Evolutionary conservation across 2,329 filamentous ascomycete genomes (phyloP), one percentile per base, ranked within the genome.

Genomic region (Apiospora hydei): DNA sequence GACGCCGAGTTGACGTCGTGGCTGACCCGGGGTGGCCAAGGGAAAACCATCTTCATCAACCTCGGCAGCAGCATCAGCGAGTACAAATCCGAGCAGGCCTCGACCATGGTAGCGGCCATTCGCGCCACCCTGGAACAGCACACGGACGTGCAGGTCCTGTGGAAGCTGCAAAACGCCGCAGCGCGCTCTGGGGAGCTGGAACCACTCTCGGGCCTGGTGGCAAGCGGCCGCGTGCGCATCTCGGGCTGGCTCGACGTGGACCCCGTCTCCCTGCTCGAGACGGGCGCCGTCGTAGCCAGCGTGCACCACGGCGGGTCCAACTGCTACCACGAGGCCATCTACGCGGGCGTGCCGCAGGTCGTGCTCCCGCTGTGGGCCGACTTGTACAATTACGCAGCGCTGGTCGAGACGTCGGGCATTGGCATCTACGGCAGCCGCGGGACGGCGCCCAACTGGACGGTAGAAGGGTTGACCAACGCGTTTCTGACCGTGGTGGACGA

Each of bases 291-390:
- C 18, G 11, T 47, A 0, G 66, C 66, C 46, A 46, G 24, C 30
- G 66, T 68, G 3, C 43, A 68, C 30, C 66, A 68, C 24, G 66
- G 24, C 30, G 66, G 66, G 24, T 44, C 66, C 24, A 47, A 47
- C 43, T 46, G 66, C 43, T 68, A 68, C 66, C 43, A 68, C n/a
- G 66, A 68, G 43, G 66, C 66, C 7, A 11, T 68, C 24, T 34
- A 47, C 16, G 14, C 66, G 24, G 66, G 66, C 24, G 41, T 68
- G 24, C 66, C 66, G 2, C 66, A 68, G 14, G 66, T 68, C 43
- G 14, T 47, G 0, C 43, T 68, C 1, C 66, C 66, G 1, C 24
- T 68, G 7, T 68, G 66, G 66, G 66, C 66, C 5, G 66, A 68
- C 43, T 21, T 44, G 43, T 68, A 46, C 66, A 68, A 68, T 10